Conservation (phyloP, 2,329 filamentous ascomycete species). For the Sporothrix luriei region DNA sequence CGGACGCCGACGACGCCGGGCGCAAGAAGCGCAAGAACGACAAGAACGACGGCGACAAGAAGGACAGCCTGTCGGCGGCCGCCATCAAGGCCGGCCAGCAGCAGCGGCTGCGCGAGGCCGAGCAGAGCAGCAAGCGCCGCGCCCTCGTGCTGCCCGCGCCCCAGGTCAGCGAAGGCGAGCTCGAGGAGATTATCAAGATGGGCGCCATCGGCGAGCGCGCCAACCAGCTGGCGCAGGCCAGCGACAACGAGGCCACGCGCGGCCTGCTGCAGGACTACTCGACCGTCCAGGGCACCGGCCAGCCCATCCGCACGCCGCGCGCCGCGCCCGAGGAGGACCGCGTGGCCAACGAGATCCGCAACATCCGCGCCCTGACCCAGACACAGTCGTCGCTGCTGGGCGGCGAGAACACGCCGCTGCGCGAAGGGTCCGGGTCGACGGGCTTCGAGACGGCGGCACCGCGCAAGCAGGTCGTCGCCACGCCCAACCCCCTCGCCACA, state of each 20-base stretch:
- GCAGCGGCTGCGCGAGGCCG: constrained; percentile 92
- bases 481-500: constrained; percentile 93
- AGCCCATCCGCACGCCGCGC: constrained; percentile 84
- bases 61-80: constrained; percentile 72
- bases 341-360: constrained; percentile 94
- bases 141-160: constrained; percentile 81
- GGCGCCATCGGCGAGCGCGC: constrained; percentile 90
- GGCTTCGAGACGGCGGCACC: constrained; percentile 86
- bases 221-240: constrained; percentile 70
- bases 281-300: constrained; percentile 70
- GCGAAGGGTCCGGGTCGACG: constrained; percentile 79
- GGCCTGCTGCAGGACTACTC: constrained; percentile 87
- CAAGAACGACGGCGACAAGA: constrained; percentile 87
- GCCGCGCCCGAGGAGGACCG: constrained; percentile 92
- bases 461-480: constrained; percentile 77
- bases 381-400: constrained; percentile 92
- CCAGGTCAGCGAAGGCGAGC: constrained; percentile 87
- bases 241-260: constrained; percentile 81
- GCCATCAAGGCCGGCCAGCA: constrained; percentile 91
- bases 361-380: constrained; percentile 87
- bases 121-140: constrained; percentile 92
- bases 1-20: constrained; percentile 53
- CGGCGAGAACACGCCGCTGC: constrained; percentile 87
- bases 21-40: constrained; percentile 80
- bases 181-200: constrained; percentile 99